A percentile compares a stretch with the other conserved stretches of the same genome.
phyloP scores from a whole-genome alignment of 495 filamentous ascomycete genomes.

The Saxophila tyrrhenica region DNA sequence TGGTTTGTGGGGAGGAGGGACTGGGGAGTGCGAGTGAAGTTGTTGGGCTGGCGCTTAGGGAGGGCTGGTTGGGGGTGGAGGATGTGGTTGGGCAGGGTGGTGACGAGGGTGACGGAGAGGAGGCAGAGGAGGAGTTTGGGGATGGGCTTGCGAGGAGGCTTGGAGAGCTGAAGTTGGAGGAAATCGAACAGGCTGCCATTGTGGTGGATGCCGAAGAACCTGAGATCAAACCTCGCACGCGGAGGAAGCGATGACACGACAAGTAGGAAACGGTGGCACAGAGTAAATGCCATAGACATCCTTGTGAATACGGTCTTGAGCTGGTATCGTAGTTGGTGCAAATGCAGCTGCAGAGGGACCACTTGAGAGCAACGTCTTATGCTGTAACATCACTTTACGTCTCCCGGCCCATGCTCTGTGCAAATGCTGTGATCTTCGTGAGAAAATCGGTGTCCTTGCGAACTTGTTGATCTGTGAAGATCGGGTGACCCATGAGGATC shows the following conservation, averaged over 20 bases:
- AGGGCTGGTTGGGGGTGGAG: slow-evolving; percentile 24
- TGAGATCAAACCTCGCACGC: not conserved
- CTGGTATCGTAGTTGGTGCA: not conserved
- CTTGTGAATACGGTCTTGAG: not conserved
- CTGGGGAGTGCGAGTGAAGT: slow-evolving; percentile 23
- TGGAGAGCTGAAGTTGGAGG: not conserved
- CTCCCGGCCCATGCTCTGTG: no score
- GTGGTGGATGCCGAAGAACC: not conserved
- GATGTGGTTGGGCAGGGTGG: slow-evolving; percentile 20
- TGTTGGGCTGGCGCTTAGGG: slow-evolving; percentile 25
- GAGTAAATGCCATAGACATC: no score
- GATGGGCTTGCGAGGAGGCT: not conserved
- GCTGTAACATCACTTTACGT: no score
- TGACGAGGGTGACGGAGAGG: not conserved
- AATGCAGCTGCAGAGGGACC: no score
- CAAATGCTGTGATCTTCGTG: no score
- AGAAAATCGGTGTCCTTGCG: no score
- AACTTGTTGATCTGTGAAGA: no score
- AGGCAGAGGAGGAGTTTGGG: not conserved
- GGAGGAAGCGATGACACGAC: not conserved
- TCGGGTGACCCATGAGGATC: no score
- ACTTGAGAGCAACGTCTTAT: no score
- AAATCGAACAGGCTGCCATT: not conserved
- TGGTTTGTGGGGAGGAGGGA: slow-evolving; percentile 6
- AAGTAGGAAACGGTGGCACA: not conserved